These are phyloP conservation scores for Penicillium glabrum DNA, from an alignment of 2,329 filamentous ascomycete species.

Conservation along the genomic window DNA sequence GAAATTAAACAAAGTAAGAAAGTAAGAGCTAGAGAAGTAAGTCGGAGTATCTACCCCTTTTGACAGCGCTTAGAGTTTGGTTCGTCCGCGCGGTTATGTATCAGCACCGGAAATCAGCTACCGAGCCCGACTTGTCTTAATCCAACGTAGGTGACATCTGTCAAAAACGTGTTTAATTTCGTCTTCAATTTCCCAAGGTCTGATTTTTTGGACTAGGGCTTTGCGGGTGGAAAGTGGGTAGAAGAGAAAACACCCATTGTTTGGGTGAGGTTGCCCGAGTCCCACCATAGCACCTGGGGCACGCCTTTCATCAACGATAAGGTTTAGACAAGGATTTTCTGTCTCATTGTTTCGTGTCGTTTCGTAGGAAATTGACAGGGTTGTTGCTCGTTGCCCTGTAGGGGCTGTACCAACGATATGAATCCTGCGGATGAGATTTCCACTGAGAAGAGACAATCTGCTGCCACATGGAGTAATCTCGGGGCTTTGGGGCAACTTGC, in stretches of 20 bases:
- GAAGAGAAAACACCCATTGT: background rate
- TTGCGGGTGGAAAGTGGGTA: background rate
- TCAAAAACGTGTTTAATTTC: background rate
- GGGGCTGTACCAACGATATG: conserved; percentile 12
- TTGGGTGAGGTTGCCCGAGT: background rate
- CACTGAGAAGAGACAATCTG: conserved; percentile 7
- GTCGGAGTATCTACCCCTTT: conserved; percentile 7
- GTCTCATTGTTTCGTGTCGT: background rate
- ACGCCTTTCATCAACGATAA: background rate
- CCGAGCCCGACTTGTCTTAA: background rate
- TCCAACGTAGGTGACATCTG: background rate
- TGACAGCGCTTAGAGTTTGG: conserved; percentile 19
- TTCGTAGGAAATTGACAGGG: background rate
- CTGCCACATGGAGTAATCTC: conserved; percentile 14
- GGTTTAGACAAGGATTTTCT: background rate
- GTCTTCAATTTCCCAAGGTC: background rate
- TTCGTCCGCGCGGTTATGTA: conserved; percentile 10
- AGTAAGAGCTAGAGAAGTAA: background rate
- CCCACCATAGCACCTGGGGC: background rate
- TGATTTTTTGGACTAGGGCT: background rate
- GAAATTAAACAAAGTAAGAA: background rate
- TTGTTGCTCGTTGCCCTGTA: background rate
- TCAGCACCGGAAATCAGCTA: background rate
- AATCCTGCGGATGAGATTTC: conserved; percentile 5
- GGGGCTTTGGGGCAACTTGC: background rate